Base-by-base conservation (phyloP, 2,329 filamentous ascomycete genomes). In the Furcasterigmium sp. region DNA sequence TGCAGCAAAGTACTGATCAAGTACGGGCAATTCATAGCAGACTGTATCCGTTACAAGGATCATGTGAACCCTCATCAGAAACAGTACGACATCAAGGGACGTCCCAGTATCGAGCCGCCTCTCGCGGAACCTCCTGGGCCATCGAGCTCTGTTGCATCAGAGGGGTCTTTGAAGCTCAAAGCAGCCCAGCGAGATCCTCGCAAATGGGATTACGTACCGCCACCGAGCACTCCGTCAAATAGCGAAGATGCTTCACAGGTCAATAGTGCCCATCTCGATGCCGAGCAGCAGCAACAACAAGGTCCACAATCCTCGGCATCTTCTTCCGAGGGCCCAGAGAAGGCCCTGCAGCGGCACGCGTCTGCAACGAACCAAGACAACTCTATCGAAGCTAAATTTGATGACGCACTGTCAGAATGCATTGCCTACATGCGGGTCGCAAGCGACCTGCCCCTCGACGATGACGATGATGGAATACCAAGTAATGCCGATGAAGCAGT, bases 381-480 rank as follows among this genome's bases (percentile, higher is more conserved):
- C 5, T 3, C 14, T 15, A 32, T 7, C 29, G 32, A 35, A 18
- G 9, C 32, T 8, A 4, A 35, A 11, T 26, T 26, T 15, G 18
- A 52, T 25, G 82, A 87, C 52, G 78, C 77, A 21, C 65, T 91
- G 8, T 76, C 84, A 25, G 65, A 77, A 28, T 76, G 78, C 42
- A 88, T 93, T 45, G 63, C 75, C 25, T 71, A 84, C 53, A 70
- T 82, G 37, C 78, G 76, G 52, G 69, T 76, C 43, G 73, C 78
- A 25, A 75, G 77, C 46, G 67, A 84, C 45, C 65, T 89, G 25
- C 76, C 76, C 2, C 54, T 81, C 5, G 74, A 76, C 44, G 56
- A 59, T 7, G 71, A 74, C 21, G 73, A 78, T 4, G 70, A 73
- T 7, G 67, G n/a, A n/a, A n/a, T n/a, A n/a, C n/a, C n/a, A n/a